Percentiles rank a stretch among this genome's conserved stretches.
phyloP scores from a whole-genome alignment of 75 land plant genomes.

The Pinus taeda region DNA sequence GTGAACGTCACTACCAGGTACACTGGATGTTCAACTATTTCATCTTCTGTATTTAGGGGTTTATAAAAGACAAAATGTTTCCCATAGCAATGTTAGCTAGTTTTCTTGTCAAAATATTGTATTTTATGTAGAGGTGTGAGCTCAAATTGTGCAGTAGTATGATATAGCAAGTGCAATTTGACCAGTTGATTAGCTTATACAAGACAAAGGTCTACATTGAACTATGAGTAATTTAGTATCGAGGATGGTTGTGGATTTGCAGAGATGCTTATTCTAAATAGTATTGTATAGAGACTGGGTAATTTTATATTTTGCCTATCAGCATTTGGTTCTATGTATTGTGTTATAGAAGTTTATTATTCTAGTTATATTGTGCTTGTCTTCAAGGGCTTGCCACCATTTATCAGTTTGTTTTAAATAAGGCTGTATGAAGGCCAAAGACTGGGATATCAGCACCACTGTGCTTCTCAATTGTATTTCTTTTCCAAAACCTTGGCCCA shows the following conservation, averaged over 20 bases:
- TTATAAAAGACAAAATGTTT: background rate
- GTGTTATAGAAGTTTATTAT: background rate
- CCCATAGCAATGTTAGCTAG: background rate
- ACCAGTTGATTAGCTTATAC: background rate
- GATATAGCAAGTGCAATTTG: background rate
- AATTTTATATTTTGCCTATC: background rate
- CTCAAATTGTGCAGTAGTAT: background rate
- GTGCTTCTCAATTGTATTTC: background rate
- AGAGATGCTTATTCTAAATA: background rate
- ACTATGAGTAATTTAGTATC: background rate
- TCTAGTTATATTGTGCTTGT: too few relatives aligned
- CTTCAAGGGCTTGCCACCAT: too few relatives aligned
- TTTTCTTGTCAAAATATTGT: background rate
- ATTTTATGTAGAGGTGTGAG: background rate
- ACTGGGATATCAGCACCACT: background rate
- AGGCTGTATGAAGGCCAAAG: background rate
- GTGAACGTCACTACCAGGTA: conserved; percentile 89
- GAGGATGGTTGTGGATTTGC: background rate
- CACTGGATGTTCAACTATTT: background rate
- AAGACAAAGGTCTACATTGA: background rate
- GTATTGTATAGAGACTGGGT: background rate
- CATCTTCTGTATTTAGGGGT: background rate
- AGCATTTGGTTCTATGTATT: background rate
- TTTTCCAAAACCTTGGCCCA: background rate
- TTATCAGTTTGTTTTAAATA: background rate